These are phyloP conservation scores for Porogramme epimiltina DNA, from an alignment of 1,284 basidiomycete species.

Conservation along the genomic window DNA sequence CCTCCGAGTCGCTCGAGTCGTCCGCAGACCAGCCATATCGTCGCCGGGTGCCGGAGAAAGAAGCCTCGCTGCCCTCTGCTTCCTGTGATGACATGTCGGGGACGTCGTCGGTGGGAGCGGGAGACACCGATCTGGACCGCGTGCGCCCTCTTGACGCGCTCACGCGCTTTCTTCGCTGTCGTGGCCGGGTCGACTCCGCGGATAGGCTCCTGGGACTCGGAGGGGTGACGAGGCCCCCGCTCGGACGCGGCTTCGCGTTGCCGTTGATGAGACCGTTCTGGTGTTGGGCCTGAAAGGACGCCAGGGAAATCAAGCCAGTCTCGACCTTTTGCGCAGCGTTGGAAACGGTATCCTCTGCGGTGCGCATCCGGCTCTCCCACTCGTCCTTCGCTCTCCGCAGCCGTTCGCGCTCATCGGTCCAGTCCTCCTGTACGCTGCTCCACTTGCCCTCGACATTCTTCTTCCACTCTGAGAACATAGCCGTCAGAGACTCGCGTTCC, in stretches of 20 bases:
- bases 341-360: slow-evolving; percentile 44
- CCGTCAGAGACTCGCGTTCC: slow-evolving; percentile 49
- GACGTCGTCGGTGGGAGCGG: slow-evolving; percentile 32
- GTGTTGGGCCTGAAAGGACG: slow-evolving; percentile 38
- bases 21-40: slow-evolving; percentile 41
- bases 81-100: slow-evolving; percentile 18
- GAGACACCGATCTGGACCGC: slow-evolving; percentile 32
- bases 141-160: slow-evolving; percentile 35
- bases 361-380: slow-evolving; percentile 67
- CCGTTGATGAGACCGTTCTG: slow-evolving; percentile 42
- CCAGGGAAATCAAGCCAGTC: slow-evolving; percentile 44
- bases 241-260: slow-evolving; percentile 40
- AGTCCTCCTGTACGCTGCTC: slow-evolving; percentile 77
- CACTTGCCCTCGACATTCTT: slow-evolving; percentile 78
- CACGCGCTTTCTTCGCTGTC: slow-evolving; percentile 33
- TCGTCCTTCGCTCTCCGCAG: slow-evolving; percentile 77
- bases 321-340: slow-evolving; percentile 44
- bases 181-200: slow-evolving; percentile 49
- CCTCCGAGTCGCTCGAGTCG: slow-evolving; percentile 42
- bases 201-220: slow-evolving; percentile 72
- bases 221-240: slow-evolving; percentile 64
- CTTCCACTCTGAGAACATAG: slow-evolving; percentile 66
- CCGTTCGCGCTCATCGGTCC: slow-evolving; percentile 80
- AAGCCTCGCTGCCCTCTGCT: slow-evolving; percentile 24
- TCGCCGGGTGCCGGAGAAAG: slow-evolving; percentile 36